Evolutionary conservation across 1,284 basidiomycete species (phyloP), one percentile per base, ranked within the genome.

Genomic region (Ceratobasidium sp.): DNA sequence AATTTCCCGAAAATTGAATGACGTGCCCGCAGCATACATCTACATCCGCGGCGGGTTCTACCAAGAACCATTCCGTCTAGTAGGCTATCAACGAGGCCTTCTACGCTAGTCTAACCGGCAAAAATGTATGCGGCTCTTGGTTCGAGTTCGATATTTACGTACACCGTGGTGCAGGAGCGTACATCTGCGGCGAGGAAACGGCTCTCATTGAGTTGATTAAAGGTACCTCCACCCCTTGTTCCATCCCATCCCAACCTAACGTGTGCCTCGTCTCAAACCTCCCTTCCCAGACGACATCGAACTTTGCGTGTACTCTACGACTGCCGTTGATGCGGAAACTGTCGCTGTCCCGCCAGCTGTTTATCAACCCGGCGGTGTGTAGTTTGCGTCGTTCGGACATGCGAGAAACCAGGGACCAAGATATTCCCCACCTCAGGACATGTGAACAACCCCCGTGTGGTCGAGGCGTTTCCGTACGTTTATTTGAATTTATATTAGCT

Each of bases 11-110:
- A 18, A 46, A 12, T 46, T 12, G 16, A 8, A 12, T 46, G 16
- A 65, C 46, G 44, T 23, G 23, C 30, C 27, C 59, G 48, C 81
- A 77, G 97, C 97, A 41, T 99, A 99, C 89, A 99, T 99, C 85
- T 99, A 99, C 87, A 96, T 98, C 82, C 96, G 98, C 81, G 97
- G 97, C 82, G 97, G 99, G 86, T 99, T 99, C 86, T 93, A 94
- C 87, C 94, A 96, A 85, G 97, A 99, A 86, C 96, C 96, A 1
- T 90, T 92, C 7, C 96, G 89, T 99, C 60, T 95, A 97, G 85
- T 93, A 96, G 84, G 97, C 97, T 74, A 98, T 99, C 86, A 90
- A 93, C 82, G 97, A 99, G 85, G 96, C 97, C 1, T 99, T 99
- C 88, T 91, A 92, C 77, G 92, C 91, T 65, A 96, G 97, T n/a